Base-by-base conservation (phyloP, 805 yeast genomes). In the Metschnikowia amazonensis region DNA sequence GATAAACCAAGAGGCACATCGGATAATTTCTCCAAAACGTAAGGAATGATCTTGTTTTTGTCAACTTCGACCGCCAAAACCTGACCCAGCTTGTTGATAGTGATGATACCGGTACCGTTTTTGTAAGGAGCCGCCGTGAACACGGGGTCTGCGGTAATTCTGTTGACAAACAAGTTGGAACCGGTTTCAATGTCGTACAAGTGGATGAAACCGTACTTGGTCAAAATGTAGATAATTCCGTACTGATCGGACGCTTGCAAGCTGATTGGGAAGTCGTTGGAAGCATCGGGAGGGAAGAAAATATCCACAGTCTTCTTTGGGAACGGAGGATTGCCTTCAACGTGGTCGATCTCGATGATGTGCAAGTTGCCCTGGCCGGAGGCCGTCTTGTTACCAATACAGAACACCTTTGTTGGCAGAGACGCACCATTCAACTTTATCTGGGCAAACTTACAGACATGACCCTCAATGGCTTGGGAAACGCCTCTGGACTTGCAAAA, bases 391-490 rank as follows among this genome's bases (percentile, higher is more conserved):
- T 89, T 89, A 59, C 96, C 98, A 62, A 92, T 90, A 48, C 95
- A 86, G 65, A 94, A 92, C 27, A 92, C 82, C 67, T 88, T 89
- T 42, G 95, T 86, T 34, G 87, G 87, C 37, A 67, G 68, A 24
- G 81, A 58, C 32, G 90, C 87, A 45, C 89, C 89, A 43, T 81
- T 85, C 56, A 92, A 74, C 50, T 81, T 76, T 52, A 94, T 71
- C 48, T 76, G 74, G 44, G 96, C 89, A 70, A 94, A 94, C 34
- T 82, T 81, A 48, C 96, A 94, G 45, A 95, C 98, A 67, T 94
- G 99, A 59, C 99, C 99, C 62, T 94, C 98, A 58, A 94, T 88
- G 17, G 96, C 90, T 71, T 94, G 99, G 11, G 97, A 90, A 32
- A 92, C 87, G 62, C 86, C 86, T 70, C 98, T 83, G 44, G 84